Base-by-base conservation (phyloP, 306 rosid species). In the Alnus rubra region DNA sequence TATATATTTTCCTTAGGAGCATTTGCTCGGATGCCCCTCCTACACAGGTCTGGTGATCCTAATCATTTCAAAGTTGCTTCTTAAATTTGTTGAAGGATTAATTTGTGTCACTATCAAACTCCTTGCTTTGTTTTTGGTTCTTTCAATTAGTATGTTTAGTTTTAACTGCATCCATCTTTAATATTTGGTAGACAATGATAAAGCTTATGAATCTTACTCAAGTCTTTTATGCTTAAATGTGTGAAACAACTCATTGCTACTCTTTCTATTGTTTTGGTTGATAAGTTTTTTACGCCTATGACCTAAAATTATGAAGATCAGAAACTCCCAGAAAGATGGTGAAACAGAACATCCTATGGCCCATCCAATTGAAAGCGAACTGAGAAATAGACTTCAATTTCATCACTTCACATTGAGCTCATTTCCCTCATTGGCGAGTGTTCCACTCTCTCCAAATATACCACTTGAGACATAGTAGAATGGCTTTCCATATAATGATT, bases 1-100 rank as follows among this genome's bases (percentile, higher is more conserved):
- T 81, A 96, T 82, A 85, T 96, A 2, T 91, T 96, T 81, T 82
- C 98, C 74, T 93, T 96, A 53, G 99, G 99, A 74, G 99, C 96
- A 49, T 86, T 93, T 82, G 63, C 99, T 30, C 87, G 92, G 91
- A 88, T 82, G 76, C 98, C 99, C 45, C 98, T 96, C 82, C 77
- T 91, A 77, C 91, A 84, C 74, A 91, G 99, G 99, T 95, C 81
- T 70, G 88, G 65, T 80, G 60, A 73, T 69, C 71, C 71, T 71
- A 44, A 48, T 80, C 56, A 44, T 45, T 23, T 58, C n/a, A 11
- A 35, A 16, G 19, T 64, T 30, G 30, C 30, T 14, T 49, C 52
- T 78, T 69, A 30, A 18, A 45, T 48, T 80, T 74, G 16, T 16
- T 13, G 44, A 2, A 28, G 13, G 35, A 42, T 42, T 42, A 42